Percentiles rank a stretch among this genome's conserved stretches.
Conservation (phyloP, 495 filamentous ascomycete genomes). For the Choiromyces venosus region DNA sequence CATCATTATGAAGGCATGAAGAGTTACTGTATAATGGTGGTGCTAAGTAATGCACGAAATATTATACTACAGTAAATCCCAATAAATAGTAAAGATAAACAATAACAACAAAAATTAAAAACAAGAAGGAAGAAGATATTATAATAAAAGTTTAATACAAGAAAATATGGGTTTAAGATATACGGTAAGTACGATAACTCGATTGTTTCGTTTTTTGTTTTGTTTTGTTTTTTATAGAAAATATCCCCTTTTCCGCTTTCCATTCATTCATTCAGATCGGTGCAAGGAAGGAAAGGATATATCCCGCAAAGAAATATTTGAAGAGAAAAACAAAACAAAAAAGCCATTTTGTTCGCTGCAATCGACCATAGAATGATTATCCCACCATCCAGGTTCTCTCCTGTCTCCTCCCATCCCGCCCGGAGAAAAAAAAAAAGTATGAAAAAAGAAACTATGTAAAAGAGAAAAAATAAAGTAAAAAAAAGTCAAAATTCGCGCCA, state of each 20-base stretch:
- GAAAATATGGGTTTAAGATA: background rate
- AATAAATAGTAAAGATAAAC: background rate
- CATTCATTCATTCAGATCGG: background rate
- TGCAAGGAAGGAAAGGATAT: background rate
- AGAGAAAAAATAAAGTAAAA: conserved; percentile 22
- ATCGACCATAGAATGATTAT: background rate
- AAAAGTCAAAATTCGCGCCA: conserved; percentile 32
- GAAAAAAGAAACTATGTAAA: conserved; percentile 15
- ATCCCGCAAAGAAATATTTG: background rate
- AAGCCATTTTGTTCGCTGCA: background rate
- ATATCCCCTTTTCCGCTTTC: background rate
- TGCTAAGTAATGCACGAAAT: background rate
- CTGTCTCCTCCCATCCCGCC: conserved; percentile 28
- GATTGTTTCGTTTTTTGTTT: background rate
- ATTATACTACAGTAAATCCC: background rate
- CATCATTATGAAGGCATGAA: background rate
- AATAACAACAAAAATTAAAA: background rate
- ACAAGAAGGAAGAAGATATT: no score
- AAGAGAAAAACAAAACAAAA: background rate
- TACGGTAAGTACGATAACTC: no score
- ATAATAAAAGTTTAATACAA: background rate
- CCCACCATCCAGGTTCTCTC: conserved; percentile 31
- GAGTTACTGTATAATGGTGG: background rate
- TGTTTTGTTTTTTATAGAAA: background rate
- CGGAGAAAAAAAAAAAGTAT: conserved; percentile 13